These are phyloP conservation scores for Scedosporium aurantiacum DNA, from an alignment of 2,329 filamentous ascomycete species.

Conservation along the genomic window DNA sequence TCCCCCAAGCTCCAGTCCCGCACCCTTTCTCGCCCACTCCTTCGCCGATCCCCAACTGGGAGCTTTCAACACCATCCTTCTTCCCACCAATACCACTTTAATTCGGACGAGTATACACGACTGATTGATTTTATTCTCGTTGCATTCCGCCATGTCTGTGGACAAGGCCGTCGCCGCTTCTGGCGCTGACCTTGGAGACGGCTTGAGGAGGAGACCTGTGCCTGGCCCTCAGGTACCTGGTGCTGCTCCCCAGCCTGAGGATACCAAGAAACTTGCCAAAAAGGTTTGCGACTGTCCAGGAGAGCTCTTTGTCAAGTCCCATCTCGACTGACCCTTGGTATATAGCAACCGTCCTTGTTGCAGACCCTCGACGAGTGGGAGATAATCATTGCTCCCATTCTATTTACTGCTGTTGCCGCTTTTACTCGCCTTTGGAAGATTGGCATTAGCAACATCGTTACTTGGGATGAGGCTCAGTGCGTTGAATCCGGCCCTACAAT, in stretches of 20 bases:
- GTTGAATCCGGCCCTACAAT: constrained; percentile 17
- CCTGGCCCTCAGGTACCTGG: constrained; percentile 10
- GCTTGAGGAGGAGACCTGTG: constrained; percentile 44
- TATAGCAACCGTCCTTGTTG: constrained; percentile 42
- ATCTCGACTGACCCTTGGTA: not conserved
- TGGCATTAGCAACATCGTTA: constrained; percentile 55
- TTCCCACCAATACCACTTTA: not conserved
- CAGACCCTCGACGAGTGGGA: constrained; percentile 54
- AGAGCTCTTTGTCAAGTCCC: not conserved
- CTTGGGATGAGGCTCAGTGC: constrained; percentile 57
- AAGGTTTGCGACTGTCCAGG: constrained; percentile 31
- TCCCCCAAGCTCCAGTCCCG: not conserved
- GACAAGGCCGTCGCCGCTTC: constrained; percentile 46
- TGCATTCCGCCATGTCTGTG: constrained; percentile 34
- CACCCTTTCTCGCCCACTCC: not conserved
- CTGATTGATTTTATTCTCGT: not conserved
- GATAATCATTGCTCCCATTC: constrained; percentile 46
- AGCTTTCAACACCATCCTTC: not conserved
- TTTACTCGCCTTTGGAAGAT: constrained; percentile 62
- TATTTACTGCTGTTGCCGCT: constrained; percentile 51
- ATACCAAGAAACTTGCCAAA: constrained; percentile 48
- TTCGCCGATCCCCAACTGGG: not conserved
- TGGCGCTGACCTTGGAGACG: constrained; percentile 47
- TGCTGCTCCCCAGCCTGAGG: constrained; percentile 30
- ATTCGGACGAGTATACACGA: not conserved